A percentile compares a stretch with the other conserved stretches of the same genome.
Conservation (phyloP, 192 early-diverging fungal genomes). For the Coemansia sp. region DNA sequence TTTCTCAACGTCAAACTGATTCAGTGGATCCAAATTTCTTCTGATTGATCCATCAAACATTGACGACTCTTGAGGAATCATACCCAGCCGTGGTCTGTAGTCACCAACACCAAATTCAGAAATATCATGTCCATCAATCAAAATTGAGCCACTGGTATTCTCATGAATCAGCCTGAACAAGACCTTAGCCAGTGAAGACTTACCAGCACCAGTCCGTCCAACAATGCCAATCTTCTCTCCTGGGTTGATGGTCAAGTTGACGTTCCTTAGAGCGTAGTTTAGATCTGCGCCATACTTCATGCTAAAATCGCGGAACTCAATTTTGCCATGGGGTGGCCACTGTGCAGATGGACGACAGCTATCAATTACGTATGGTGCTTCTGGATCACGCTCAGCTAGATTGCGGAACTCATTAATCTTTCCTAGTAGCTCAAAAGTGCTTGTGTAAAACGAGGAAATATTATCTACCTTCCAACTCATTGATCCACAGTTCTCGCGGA, state of each 20-base stretch:
- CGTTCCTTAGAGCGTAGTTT: slow-evolving; percentile 29
- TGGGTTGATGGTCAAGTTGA: slow-evolving; percentile 53
- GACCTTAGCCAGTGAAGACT: slow-evolving; percentile 61
- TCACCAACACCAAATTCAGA: slow-evolving; percentile 66
- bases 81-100: slow-evolving; percentile 57
- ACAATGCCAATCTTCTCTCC: slow-evolving; percentile 67
- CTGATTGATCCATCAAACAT: slow-evolving; percentile 66
- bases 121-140: slow-evolving; percentile 80
- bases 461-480: background rate
- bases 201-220: slow-evolving; percentile 64
- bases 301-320: slow-evolving; percentile 39
- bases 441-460: background rate
- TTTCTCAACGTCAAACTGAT: slow-evolving; percentile 15
- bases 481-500: background rate
- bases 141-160: slow-evolving; percentile 57
- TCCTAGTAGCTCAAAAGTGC: background rate
- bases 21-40: slow-evolving; percentile 70
- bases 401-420: background rate
- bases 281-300: slow-evolving; percentile 23
- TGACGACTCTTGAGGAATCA: slow-evolving; percentile 67
- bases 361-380: slow-evolving; percentile 18
- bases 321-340: slow-evolving; percentile 29
- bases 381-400: slow-evolving; percentile 2
- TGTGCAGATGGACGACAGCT: background rate
- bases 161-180: slow-evolving; percentile 68